Percentiles rank a stretch among this genome's conserved stretches.
Conservation (phyloP, 108 stramenopile genomes). For the Nannochloropsis salina region DNA sequence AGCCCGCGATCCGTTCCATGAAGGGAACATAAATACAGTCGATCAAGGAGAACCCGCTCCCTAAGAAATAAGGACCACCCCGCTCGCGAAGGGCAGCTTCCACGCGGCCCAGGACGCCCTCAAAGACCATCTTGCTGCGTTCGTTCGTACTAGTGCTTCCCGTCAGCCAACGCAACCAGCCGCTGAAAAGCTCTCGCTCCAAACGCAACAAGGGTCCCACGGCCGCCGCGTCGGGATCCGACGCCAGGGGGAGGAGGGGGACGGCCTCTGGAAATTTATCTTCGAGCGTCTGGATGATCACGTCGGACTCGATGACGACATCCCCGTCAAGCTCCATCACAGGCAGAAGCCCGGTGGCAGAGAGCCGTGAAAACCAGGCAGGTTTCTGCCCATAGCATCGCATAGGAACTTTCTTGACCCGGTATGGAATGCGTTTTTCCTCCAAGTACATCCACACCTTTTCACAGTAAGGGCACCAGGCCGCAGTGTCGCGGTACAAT, state of each 20-base stretch:
- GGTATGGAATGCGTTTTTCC: constrained; percentile 75
- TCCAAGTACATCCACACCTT: constrained; percentile 64
- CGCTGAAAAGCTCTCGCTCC: constrained; percentile 70
- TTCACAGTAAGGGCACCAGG: constrained; percentile 84
- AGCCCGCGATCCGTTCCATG: constrained; percentile 79
- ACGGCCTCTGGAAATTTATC: not conserved
- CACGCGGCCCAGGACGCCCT: constrained; percentile 60
- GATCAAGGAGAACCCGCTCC: constrained; percentile 48
- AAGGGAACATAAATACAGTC: constrained; percentile 78
- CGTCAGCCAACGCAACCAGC: constrained; percentile 80
- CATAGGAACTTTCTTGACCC: constrained; percentile 81
- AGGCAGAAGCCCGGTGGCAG: constrained; percentile 48
- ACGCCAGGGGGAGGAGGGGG: not conserved
- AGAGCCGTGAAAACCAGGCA: constrained; percentile 37
- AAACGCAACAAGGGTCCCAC: constrained; percentile 49
- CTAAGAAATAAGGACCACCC: constrained; percentile 75
- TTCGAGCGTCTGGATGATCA: constrained; percentile 42
- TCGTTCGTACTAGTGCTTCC: constrained; percentile 3
- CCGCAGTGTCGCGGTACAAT: constrained; percentile 68
- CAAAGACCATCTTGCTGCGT: constrained; percentile 46
- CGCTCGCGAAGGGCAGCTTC: constrained; percentile 57
- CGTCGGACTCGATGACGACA: constrained; percentile 50
- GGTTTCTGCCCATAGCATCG: constrained; percentile 63
- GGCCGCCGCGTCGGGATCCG: not conserved
- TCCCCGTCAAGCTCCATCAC: constrained; percentile 49